Conservation (phyloP, 768 basidiomycete genomes). For the Phylloporus sp. region DNA sequence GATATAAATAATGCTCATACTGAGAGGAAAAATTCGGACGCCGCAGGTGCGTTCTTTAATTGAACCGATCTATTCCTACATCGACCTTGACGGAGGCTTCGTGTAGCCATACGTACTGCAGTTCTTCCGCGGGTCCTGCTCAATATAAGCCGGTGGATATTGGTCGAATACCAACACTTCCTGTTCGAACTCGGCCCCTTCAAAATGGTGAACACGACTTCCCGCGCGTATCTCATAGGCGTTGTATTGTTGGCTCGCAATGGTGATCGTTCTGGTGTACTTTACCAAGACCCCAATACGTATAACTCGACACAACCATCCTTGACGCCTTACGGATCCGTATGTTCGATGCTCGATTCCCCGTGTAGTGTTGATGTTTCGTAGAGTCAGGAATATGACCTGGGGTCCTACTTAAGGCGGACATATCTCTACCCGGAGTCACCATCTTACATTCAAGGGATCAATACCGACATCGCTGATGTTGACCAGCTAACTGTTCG, state of each 20-base stretch:
- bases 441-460: conserved; percentile 60
- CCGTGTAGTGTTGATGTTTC: not conserved
- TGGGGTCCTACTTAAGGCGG: conserved; percentile 55
- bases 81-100: too few relatives aligned
- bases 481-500: conserved; percentile 66
- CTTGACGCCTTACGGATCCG: conserved; percentile 72
- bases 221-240: conserved; percentile 52
- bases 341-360: conserved; percentile 26
- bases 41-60: too few relatives aligned
- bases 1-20: too few relatives aligned
- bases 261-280: conserved; percentile 58
- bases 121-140: too few relatives aligned
- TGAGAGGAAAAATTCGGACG: too few relatives aligned
- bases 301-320: conserved; percentile 60
- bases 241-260: conserved; percentile 73
- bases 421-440: conserved; percentile 61
- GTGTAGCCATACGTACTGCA: too few relatives aligned
- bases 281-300: conserved; percentile 68
- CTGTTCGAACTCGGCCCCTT: not conserved
- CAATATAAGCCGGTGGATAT: conserved; percentile 7
- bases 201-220: conserved; percentile 24
- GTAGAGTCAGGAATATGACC: conserved; percentile 49
- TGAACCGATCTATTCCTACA: too few relatives aligned
- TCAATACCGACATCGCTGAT: conserved; percentile 61
- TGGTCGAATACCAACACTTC: too few relatives aligned